These are phyloP conservation scores for Arthrocladium fulminans DNA, from an alignment of 2,329 filamentous ascomycete genomes.

Conservation along the genomic window DNA sequence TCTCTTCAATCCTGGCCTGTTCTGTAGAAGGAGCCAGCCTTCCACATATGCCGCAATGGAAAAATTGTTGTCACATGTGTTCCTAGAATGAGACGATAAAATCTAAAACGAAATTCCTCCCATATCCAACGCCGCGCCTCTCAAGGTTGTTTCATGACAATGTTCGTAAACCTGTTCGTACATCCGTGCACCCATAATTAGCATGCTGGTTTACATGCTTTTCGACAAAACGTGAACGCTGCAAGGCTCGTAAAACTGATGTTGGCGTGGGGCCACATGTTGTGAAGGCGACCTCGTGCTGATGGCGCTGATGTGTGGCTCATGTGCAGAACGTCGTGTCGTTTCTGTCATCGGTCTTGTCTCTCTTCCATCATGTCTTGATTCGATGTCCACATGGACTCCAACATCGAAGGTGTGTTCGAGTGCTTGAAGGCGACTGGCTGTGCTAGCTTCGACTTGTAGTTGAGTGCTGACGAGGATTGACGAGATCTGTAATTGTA, in stretches of 20 bases:
- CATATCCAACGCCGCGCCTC: no score
- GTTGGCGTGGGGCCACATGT: neutral
- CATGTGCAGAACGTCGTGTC: neutral
- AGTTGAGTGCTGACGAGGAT: constrained; percentile 25
- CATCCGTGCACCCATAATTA: neutral
- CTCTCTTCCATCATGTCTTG: constrained; percentile 1
- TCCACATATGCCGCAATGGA: no score
- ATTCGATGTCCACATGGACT: constrained; percentile 5
- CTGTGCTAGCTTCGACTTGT: constrained; percentile 7
- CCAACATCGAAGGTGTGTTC: constrained; percentile 1
- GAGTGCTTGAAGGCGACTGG: constrained; percentile 1
- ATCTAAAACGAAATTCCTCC: neutral
- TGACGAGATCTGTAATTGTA: constrained; percentile 25
- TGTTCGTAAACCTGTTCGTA: neutral
- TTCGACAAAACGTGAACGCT: constrained; percentile 1
- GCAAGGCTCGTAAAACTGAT: neutral
- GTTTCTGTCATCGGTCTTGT: neutral
- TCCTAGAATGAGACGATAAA: no score
- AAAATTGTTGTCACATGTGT: no score
- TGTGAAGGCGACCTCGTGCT: neutral
- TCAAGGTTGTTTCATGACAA: neutral
- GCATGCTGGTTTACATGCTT: neutral
- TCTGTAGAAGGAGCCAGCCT: no score
- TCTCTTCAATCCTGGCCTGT: no score
- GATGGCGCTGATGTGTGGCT: neutral